Conservation (phyloP, 129 eudicot genomes). For the Flaveria sonorensis region DNA sequence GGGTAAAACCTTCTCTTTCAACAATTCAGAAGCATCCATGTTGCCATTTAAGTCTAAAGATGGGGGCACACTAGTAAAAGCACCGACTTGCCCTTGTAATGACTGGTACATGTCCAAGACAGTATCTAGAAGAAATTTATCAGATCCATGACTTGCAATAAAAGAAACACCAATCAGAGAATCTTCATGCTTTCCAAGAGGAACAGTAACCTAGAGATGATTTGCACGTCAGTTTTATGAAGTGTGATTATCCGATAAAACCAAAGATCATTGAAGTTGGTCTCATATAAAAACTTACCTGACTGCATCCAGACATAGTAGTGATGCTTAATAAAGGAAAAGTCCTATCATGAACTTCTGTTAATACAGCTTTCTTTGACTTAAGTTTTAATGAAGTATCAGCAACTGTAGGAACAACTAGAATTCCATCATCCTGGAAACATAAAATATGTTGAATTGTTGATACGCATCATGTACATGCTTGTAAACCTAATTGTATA, state of each 20-base stretch:
- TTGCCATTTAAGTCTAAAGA: slow-evolving; percentile 64
- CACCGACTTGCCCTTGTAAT: slow-evolving; percentile 69
- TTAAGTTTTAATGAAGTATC: slow-evolving; percentile 68
- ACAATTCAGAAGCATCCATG: slow-evolving; percentile 82
- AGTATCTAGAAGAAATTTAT: slow-evolving; percentile 87
- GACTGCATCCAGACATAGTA: slow-evolving; percentile 92
- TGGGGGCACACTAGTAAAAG: slow-evolving; percentile 48
- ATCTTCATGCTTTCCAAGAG: slow-evolving; percentile 72
- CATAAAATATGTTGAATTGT: background rate
- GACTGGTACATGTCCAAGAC: slow-evolving; percentile 76
- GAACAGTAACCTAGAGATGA: slow-evolving; percentile 65
- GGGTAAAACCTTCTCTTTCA: slow-evolving; percentile 73
- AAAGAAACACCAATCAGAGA: slow-evolving; percentile 71
- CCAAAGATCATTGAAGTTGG: background rate
- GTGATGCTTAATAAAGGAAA: slow-evolving; percentile 70
- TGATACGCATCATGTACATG: background rate
- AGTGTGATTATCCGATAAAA: background rate
- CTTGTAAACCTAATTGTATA: slow-evolving; percentile 14
- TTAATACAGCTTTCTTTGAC: slow-evolving; percentile 49
- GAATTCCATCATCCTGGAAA: slow-evolving; percentile 77
- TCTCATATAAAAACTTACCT: slow-evolving; percentile 46
- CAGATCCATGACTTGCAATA: slow-evolving; percentile 78
- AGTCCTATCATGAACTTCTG: slow-evolving; percentile 65
- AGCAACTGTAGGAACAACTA: slow-evolving; percentile 79
- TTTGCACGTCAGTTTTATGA: background rate